Evolutionary conservation across 306 rosid species (phyloP), one percentile per base, ranked within the genome.

Genomic region (Clitoria ternatea): DNA sequence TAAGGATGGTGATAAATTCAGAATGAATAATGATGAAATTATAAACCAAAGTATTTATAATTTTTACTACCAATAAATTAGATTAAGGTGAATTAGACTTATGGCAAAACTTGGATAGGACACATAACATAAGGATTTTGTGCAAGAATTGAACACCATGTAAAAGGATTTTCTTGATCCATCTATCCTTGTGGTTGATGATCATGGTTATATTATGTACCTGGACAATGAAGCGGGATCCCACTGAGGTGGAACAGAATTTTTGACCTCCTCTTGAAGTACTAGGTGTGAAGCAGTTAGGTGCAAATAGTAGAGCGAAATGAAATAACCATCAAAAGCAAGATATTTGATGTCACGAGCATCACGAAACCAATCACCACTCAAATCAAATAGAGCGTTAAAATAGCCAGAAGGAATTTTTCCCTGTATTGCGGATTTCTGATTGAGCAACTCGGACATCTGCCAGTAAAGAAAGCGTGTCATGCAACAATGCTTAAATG

Each of bases 381-480:
- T 85, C 65, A 88, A 80, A 48, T 63, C 89, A 63, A 91, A 91
- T 15, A 88, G 64, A 90, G 80, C 13, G 94, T 88, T 93, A 20
- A 90, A 83, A 85, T 81, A 90, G 47, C 98, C 98, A 17, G 98
- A 93, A 54, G 98, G 98, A 53, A 93, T 79, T 88, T 93, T 93
- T 42, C 97, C 98, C 72, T 84, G 97, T 20, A 90, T 39, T 4
- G 90, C 87, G 47, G 89, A 84, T 79, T 80, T 90, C 71, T 93
- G 97, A 83, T 93, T 93, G 9, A 93, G 90, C 66, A 84, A 50
- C 86, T 90, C 97, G 37, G 98, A 93, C 98, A 93, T 93, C 98
- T 93, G 89, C 81, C 83, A 75, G 24, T 45, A 66, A 68, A 77
- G 13, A 73, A 18, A 44, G 19, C 32, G 44, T 32, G 15, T 11